phyloP scores from a whole-genome alignment of 805 yeast species.

The Kodamaea hsintzibuensis region DNA sequence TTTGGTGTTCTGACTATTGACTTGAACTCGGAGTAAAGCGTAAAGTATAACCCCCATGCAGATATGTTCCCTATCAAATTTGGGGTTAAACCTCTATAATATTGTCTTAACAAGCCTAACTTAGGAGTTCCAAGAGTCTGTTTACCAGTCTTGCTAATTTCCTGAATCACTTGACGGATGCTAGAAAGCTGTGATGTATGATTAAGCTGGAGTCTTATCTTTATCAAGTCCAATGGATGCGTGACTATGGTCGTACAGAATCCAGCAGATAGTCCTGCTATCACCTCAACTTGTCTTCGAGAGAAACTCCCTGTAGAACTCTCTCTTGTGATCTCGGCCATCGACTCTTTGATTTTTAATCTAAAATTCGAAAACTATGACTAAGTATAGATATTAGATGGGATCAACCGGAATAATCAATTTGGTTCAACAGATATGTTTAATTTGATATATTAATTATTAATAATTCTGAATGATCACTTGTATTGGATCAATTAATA shows the following conservation, averaged over 20 bases:
- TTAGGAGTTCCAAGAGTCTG: background rate
- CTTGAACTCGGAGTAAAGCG: constrained; percentile 68
- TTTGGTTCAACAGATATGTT: background rate
- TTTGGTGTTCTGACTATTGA: constrained; percentile 13
- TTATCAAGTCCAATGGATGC: constrained; percentile 88
- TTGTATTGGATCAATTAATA: background rate
- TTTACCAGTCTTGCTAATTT: background rate
- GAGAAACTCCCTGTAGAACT: background rate
- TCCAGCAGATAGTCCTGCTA: constrained; percentile 83
- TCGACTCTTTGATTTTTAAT: background rate
- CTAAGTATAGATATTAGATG: background rate
- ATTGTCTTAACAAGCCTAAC: constrained; percentile 20
- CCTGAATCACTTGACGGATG: background rate
- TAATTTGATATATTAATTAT: background rate
- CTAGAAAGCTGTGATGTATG: constrained; percentile 7
- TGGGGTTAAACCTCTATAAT: constrained; percentile 77
- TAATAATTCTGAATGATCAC: too few species aligned
- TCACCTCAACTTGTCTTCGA: constrained; percentile 46
- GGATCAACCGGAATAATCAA: background rate
- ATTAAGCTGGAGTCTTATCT: constrained; percentile 75
- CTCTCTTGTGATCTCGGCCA: constrained; percentile 1
- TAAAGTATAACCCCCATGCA: constrained; percentile 90
- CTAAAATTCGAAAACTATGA: background rate
- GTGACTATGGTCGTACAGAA: constrained; percentile 72
- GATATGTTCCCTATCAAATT: constrained; percentile 80